These are phyloP conservation scores for Penicillium pulvis DNA, from an alignment of 495 filamentous ascomycete genomes.

Conservation along the genomic window DNA sequence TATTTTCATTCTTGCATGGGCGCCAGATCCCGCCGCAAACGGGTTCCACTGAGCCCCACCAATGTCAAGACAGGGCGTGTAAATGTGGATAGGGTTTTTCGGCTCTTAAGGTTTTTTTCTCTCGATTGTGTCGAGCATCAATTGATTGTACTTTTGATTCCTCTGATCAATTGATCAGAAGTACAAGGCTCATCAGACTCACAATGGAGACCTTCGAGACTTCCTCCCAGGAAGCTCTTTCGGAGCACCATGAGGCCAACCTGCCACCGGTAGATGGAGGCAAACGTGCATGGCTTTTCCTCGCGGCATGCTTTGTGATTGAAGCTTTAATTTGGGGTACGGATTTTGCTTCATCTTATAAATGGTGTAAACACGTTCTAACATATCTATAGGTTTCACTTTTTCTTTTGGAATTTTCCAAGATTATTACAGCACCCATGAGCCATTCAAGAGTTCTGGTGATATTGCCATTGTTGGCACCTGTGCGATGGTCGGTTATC, in stretches of 20 bases:
- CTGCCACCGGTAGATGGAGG: conserved; percentile 60
- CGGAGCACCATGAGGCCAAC: conserved; percentile 34
- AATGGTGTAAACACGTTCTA: background rate
- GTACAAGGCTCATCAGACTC: background rate
- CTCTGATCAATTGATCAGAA: background rate
- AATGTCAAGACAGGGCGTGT: background rate
- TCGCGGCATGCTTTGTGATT: conserved; percentile 62
- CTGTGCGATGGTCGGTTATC: conserved; percentile 37
- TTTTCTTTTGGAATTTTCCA: conserved; percentile 65
- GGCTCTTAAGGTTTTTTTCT: background rate
- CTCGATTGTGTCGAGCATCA: background rate
- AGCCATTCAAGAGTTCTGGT: conserved; percentile 46
- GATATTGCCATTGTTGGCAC: conserved; percentile 49
- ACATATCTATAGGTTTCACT: conserved; percentile 54
- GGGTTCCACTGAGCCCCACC: background rate
- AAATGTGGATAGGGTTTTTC: background rate
- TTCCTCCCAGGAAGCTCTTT: conserved; percentile 7
- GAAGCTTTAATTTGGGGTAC: conserved; percentile 69
- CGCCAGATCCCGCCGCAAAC: background rate
- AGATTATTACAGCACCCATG: conserved; percentile 54
- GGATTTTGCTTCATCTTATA: background rate
- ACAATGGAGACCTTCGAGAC: conserved; percentile 18
- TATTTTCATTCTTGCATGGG: background rate
- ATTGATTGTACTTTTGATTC: background rate
- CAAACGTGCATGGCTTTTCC: conserved; percentile 64